Conservation (phyloP, 495 filamentous ascomycete genomes). For the Aspergillus incahuasiensis region DNA sequence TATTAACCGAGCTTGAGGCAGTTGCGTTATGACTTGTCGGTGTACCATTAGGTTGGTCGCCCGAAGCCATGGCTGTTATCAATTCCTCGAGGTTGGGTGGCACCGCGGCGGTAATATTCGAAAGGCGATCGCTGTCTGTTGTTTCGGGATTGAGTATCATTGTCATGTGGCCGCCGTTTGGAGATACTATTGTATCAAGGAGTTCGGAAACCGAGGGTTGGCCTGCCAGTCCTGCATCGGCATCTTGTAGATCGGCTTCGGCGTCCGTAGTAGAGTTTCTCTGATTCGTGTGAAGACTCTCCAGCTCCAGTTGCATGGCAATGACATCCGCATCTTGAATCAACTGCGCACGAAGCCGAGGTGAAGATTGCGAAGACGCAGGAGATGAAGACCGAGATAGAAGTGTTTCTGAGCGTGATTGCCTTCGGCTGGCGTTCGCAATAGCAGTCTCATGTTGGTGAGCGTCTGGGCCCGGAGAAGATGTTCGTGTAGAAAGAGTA, state of each 20-base stretch:
- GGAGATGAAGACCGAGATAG: slow-evolving; percentile 41
- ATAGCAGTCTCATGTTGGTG: slow-evolving; percentile 9
- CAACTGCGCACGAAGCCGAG: slow-evolving; percentile 41
- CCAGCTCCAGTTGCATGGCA: slow-evolving; percentile 45
- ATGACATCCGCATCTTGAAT: slow-evolving; percentile 46
- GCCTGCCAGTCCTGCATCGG: slow-evolving; percentile 16
- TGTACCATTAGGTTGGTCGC: slow-evolving; percentile 10
- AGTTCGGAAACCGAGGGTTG: slow-evolving; percentile 36
- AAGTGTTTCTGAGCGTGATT: slow-evolving; percentile 40
- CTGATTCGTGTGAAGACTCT: slow-evolving; percentile 27
- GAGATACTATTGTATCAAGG: slow-evolving; percentile 33
- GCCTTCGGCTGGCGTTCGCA: slow-evolving; percentile 18
- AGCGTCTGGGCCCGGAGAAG: slow-evolving; percentile 13
- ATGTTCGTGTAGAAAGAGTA: slow-evolving; percentile 14
- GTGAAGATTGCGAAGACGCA: slow-evolving; percentile 42
- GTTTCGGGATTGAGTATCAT: slow-evolving; percentile 15
- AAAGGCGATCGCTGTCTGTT: slow-evolving; percentile 23
- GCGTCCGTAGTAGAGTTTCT: slow-evolving; percentile 17
- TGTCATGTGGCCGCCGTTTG: slow-evolving; percentile 22
- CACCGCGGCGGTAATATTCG: slow-evolving; percentile 18
- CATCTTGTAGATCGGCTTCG: slow-evolving; percentile 12
- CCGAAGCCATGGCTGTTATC: slow-evolving; percentile 3
- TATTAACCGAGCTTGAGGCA: slow-evolving; percentile 17
- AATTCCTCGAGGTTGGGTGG: slow-evolving; percentile 16
- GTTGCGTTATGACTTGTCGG: neutral